Conservation (phyloP, 148 eudicot genomes). For the Amaranthus hypochondriacus region DNA sequence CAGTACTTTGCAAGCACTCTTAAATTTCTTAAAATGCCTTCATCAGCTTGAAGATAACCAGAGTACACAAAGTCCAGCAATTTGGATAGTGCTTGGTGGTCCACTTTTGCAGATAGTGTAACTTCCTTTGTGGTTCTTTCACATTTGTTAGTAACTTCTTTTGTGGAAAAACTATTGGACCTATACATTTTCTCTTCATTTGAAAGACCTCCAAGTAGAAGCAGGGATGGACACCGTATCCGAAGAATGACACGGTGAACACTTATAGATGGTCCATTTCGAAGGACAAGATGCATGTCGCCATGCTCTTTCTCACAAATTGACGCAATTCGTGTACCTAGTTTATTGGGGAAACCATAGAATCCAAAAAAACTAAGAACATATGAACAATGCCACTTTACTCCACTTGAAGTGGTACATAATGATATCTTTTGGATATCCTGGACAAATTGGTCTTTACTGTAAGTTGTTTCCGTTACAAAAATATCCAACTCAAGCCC, state of each 20-base stretch:
- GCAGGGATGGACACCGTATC: slow-evolving; percentile 58
- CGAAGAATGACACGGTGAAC: slow-evolving; percentile 66
- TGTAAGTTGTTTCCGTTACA: slow-evolving; percentile 28
- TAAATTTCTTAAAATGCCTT: slow-evolving; percentile 48
- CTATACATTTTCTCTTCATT: slow-evolving; percentile 21
- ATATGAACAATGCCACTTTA: slow-evolving; percentile 70
- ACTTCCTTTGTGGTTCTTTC: slow-evolving; percentile 36
- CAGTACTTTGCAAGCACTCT: slow-evolving; percentile 64
- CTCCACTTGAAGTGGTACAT: slow-evolving; percentile 41
- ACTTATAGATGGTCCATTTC: slow-evolving; percentile 40
- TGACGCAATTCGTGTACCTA: slow-evolving; percentile 47
- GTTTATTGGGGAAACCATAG: slow-evolving; percentile 67
- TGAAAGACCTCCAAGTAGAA: slow-evolving; percentile 39
- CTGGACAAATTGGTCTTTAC: slow-evolving; percentile 43
- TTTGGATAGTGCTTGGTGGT: slow-evolving; percentile 51
- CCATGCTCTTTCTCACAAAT: slow-evolving; percentile 45
- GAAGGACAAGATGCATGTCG: slow-evolving; percentile 53
- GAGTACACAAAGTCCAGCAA: slow-evolving; percentile 63
- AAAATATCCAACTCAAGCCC: slow-evolving; percentile 28
- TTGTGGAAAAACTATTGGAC: slow-evolving; percentile 15
- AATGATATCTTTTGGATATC: slow-evolving; percentile 43
- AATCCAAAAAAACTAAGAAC: slow-evolving; percentile 58
- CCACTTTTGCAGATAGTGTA: slow-evolving; percentile 66
- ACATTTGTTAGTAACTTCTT: slow-evolving; percentile 21
- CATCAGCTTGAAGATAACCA: slow-evolving; percentile 54